Conservation (phyloP, 2,329 filamentous ascomycete genomes). For the Lasiodiplodia sp. region DNA sequence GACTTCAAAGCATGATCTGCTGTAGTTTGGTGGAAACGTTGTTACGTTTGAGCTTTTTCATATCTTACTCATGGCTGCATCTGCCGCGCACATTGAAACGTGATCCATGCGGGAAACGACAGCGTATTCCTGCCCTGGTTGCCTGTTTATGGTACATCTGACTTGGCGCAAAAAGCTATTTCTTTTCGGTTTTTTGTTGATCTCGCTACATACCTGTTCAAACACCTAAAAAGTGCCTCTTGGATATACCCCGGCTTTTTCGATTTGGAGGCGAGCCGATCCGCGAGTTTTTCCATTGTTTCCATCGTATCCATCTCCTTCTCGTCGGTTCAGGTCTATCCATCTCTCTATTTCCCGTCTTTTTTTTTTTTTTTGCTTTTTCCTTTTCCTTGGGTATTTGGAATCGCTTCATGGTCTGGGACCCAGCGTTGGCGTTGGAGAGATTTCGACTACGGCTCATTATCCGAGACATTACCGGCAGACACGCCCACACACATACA, state of each 20-base stretch:
- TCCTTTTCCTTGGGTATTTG: conserved; percentile 18
- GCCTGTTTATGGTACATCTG: conserved; percentile 23
- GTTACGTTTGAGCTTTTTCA: conserved; percentile 15
- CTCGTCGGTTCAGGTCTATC: conserved; percentile 14
- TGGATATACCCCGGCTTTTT: conserved; percentile 31
- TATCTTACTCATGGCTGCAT: conserved; percentile 21
- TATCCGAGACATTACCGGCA: conserved; percentile 26
- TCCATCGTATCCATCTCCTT: conserved; percentile 13
- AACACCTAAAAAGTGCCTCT: conserved; percentile 27
- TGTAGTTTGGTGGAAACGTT: conserved; percentile 3
- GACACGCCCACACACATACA: conserved; percentile 21
- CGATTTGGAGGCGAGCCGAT: conserved; percentile 29
- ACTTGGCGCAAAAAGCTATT: conserved; percentile 22
- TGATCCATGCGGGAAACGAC: conserved; percentile 21
- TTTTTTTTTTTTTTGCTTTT: conserved; percentile 2
- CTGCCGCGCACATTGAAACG: conserved; percentile 9
- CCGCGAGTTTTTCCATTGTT: conserved; percentile 25
- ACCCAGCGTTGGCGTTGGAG: conserved; percentile 26
- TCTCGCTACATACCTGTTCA: conserved; percentile 30
- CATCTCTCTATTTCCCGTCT: conserved; percentile 12
- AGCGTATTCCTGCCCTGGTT: conserved; percentile 17
- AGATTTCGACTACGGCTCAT: conserved; percentile 26
- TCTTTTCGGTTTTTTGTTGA: conserved; percentile 25
- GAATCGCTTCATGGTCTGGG: conserved; percentile 21
- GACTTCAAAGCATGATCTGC: conserved; percentile 46